Evolutionary conservation across 352 stramenopile species (phyloP), one percentile per base, ranked within the genome.

Genomic region (Achlya hypogyna): DNA sequence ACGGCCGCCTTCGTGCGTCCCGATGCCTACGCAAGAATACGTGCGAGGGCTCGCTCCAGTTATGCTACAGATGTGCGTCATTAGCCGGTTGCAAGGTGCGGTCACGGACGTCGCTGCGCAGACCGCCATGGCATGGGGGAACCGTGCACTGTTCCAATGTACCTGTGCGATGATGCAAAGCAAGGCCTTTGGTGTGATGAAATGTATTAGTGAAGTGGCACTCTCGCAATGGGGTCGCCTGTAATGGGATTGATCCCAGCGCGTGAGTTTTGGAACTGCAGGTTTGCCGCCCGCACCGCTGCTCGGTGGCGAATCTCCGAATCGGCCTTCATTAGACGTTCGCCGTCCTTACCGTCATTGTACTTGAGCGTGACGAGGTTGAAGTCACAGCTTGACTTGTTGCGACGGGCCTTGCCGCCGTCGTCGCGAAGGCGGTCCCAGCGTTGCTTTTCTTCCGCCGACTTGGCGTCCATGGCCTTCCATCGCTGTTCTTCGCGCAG

Each of bases 281-380:
- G 67, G 68, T 92, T 91, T 58, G 91, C 75, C 0, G 88, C 86
- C 31, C 87, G 77, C n/a, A 81, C 40, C n/a, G 84, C 72, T 4
- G 86, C 89, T 27, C 88, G 79, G 53, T 89, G 75, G 65, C 87
- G 87, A 68, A 93, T 78, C 18, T 78, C 74, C 18, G 80, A 74
- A 74, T 96, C 86, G 18, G 77, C 75, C 43, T 76, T 74, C 62
- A 78, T 65, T 16, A 96, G 73, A 4, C 84, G 79, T 53, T 87
- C 72, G 12, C 87, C 87, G 62, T 96, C 85, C 40, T 86, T 79
- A 43, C 79, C 83, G 63, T 96, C 85, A 52, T 93, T 88, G 74
- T 97, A 97, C 62, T 82, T 80, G 20, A 96, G 75, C 38, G 83
- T 96, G 51, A 96, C 77, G 8, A 80, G 79, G 70, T 97, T 93